phyloP scores from a whole-genome alignment of 2,329 filamentous ascomycete species.

The Fusarium sp. region DNA sequence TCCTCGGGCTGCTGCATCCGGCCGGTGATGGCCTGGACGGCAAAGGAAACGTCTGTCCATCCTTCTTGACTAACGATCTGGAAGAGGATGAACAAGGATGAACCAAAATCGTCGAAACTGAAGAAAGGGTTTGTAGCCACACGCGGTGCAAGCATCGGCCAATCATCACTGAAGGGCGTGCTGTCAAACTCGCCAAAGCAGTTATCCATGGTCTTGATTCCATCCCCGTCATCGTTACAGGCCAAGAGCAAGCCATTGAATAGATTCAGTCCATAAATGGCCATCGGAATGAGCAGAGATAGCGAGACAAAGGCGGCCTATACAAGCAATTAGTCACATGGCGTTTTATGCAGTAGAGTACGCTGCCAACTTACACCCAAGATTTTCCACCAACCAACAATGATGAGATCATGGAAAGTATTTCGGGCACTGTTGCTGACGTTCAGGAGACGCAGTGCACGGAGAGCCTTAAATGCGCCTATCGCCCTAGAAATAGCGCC shows the following conservation, averaged over 20 bases:
- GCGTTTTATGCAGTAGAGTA: too few species aligned
- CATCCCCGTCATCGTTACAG: conserved; percentile 75
- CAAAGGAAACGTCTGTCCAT: conserved; percentile 93
- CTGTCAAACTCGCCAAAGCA: conserved; percentile 88
- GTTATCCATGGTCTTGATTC: conserved; percentile 70
- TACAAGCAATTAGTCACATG: conserved; percentile 5
- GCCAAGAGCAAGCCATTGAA: conserved; percentile 83
- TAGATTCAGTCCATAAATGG: conserved; percentile 92
- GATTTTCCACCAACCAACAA: conserved; percentile 94
- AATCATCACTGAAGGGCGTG: conserved; percentile 76
- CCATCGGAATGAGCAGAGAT: conserved; percentile 93
- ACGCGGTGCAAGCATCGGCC: conserved; percentile 85
- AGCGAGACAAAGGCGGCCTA: conserved; percentile 90
- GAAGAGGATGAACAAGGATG: conserved; percentile 94
- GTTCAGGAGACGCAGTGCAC: conserved; percentile 90
- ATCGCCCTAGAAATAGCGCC: conserved; percentile 89
- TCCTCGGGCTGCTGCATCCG: conserved; percentile 76
- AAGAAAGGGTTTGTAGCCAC: conserved; percentile 84
- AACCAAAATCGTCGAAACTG: conserved; percentile 94
- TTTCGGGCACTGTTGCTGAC: conserved; percentile 95
- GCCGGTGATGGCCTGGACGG: conserved; percentile 83
- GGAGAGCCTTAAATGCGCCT: conserved; percentile 95
- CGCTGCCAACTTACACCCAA: conserved; percentile 71
- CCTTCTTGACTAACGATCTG: conserved; percentile 99
- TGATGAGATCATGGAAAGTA: conserved; percentile 96